These are phyloP conservation scores for Cytospora leucostoma DNA, from an alignment of 2,329 filamentous ascomycete genomes.

Conservation along the genomic window DNA sequence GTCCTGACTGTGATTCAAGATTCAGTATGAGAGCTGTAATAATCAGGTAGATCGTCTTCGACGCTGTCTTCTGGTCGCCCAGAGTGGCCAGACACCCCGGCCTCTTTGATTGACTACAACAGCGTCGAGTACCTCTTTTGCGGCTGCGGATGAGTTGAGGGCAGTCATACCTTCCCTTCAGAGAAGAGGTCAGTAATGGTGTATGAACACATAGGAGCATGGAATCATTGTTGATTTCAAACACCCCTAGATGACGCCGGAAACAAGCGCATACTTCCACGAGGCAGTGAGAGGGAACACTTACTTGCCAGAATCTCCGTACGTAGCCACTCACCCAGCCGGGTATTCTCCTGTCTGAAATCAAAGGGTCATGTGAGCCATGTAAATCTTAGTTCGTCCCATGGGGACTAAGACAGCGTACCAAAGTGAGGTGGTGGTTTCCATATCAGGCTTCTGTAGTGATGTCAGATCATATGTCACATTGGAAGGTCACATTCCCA, in stretches of 20 bases:
- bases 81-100: background rate
- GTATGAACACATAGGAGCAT: background rate
- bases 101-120: background rate
- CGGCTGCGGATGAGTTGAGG: background rate
- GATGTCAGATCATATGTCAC: conserved; percentile 12
- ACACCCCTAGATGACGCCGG: conserved; percentile 20
- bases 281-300: conserved; percentile 35
- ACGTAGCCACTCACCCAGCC: conserved; percentile 95
- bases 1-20: conserved; percentile 67
- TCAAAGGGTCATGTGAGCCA: background rate
- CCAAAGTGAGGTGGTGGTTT: conserved; percentile 96
- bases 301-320: conserved; percentile 95
- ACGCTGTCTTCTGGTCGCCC: background rate
- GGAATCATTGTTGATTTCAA: background rate
- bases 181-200: conserved; percentile 22
- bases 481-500: background rate
- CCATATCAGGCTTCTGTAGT: conserved; percentile 85
- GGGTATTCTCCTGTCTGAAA: conserved; percentile 75
- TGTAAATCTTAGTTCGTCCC: background rate
- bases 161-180: conserved; percentile 36
- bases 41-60: background rate
- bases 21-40: background rate
- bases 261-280: background rate
- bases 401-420: conserved; percentile 40
- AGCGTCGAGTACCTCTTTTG: background rate